phyloP scores from a whole-genome alignment of 176 grass and related monocot genomes.

The Zea mays region DNA sequence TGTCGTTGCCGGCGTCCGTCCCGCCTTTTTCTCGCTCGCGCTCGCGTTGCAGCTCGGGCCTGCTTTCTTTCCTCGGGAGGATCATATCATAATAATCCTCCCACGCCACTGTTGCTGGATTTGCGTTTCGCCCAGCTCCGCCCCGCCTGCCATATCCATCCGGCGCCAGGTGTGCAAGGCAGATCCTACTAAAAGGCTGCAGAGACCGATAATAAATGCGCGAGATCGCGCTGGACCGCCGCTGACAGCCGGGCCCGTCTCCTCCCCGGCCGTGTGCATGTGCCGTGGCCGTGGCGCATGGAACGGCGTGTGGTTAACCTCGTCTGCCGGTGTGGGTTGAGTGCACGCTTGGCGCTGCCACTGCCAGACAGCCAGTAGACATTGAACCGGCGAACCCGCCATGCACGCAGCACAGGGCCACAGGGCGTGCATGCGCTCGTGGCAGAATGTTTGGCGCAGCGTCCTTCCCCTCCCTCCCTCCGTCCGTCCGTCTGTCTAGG shows the following conservation, averaged over 20 bases:
- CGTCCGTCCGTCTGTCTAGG: not conserved
- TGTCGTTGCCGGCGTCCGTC: slow-evolving; percentile 33
- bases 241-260: not conserved
- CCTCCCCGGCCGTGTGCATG: not conserved
- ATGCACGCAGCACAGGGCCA: not conserved
- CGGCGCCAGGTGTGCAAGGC: not conserved
- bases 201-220: not conserved
- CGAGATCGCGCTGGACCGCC: not conserved
- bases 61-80: slow-evolving; percentile 40
- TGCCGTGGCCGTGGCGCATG: not conserved
- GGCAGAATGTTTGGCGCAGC: slow-evolving; percentile 27
- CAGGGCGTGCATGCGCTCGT: not conserved
- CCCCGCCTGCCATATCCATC: not conserved
- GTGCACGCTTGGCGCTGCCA: slow-evolving; percentile 13
- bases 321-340: not conserved
- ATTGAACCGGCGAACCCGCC: not conserved
- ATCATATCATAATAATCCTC: slow-evolving; percentile 35
- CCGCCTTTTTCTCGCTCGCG: slow-evolving; percentile 11
- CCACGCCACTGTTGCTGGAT: slow-evolving; percentile 24
- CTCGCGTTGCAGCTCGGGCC: not conserved
- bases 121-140: not conserved
- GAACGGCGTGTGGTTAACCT: not conserved
- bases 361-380: not conserved
- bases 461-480: not conserved
- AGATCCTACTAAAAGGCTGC: not conserved